phyloP scores from a whole-genome alignment of 768 basidiomycete species.

The Boletus fagicola region DNA sequence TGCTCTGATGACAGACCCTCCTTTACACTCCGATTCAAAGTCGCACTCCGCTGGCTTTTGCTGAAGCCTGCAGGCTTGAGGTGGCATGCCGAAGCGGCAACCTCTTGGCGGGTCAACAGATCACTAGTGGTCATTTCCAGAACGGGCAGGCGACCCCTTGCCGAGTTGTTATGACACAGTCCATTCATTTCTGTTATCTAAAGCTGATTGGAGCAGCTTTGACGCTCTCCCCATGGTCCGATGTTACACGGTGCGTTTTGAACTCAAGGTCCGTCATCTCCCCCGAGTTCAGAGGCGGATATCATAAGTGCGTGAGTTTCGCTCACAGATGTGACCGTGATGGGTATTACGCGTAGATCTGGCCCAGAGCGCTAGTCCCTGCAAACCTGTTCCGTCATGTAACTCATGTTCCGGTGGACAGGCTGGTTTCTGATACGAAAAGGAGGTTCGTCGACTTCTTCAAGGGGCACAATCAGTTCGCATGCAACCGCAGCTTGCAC shows the following conservation, averaged over 20 bases:
- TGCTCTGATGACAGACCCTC: no score
- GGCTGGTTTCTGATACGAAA: background rate
- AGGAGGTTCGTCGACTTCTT: background rate
- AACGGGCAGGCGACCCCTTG: no score
- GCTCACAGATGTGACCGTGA: background rate
- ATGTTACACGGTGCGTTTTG: background rate
- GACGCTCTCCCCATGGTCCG: background rate
- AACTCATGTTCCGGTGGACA: background rate
- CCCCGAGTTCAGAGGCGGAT: background rate
- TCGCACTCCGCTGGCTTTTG: no score
- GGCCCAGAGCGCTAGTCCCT: background rate
- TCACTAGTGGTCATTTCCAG: no score
- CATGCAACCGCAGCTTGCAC: background rate
- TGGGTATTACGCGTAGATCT: background rate
- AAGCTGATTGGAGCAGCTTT: background rate
- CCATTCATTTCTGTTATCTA: no score
- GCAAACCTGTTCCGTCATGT: no score
- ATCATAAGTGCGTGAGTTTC: background rate
- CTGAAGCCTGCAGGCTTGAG: no score
- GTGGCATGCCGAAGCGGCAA: no score
- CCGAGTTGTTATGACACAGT: no score
- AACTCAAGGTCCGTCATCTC: background rate
- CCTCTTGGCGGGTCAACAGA: no score
- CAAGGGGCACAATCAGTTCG: background rate
- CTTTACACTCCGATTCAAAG: no score